A percentile compares a stretch with the other conserved stretches of the same genome.
phyloP scores from a whole-genome alignment of 257 asterid species.

The Agastache rugosa region DNA sequence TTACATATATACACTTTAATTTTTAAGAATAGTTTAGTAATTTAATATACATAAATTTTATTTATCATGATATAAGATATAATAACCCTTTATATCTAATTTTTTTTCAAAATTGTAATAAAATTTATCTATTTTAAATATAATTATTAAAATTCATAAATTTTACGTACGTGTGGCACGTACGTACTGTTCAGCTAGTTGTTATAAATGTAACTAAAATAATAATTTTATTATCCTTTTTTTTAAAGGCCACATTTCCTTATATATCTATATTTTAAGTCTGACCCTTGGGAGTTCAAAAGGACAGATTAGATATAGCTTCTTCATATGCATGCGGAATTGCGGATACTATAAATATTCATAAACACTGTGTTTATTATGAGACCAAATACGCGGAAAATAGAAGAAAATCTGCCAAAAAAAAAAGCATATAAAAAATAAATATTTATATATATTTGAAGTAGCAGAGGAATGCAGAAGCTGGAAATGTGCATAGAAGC shows the following conservation, averaged over 20 bases:
- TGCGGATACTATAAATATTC: constrained; percentile 36
- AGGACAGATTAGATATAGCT: constrained; percentile 15
- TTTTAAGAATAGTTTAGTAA: no score
- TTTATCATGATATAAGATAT: no score
- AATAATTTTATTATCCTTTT: background rate
- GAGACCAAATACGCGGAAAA: constrained; percentile 35
- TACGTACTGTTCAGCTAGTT: no score
- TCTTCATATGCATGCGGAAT: constrained; percentile 16
- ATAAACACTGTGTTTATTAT: background rate
- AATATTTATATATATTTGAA: background rate
- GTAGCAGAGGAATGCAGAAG: constrained; percentile 32
- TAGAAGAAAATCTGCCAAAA: background rate
- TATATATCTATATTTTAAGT: background rate
- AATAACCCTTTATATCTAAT: no score
- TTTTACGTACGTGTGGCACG: no score
- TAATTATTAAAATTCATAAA: no score
- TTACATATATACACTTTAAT: no score
- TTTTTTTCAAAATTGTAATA: no score
- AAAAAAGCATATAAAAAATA: no score
- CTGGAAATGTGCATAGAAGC: constrained; percentile 41
- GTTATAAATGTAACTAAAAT: background rate
- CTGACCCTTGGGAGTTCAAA: constrained; percentile 35
- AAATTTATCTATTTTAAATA: no score
- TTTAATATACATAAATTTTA: no score
- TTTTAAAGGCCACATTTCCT: background rate